Evolutionary conservation across 192 early-diverging fungal genomes (phyloP), one percentile per base, ranked within the genome.

Genomic region (Coemansia sp.): DNA sequence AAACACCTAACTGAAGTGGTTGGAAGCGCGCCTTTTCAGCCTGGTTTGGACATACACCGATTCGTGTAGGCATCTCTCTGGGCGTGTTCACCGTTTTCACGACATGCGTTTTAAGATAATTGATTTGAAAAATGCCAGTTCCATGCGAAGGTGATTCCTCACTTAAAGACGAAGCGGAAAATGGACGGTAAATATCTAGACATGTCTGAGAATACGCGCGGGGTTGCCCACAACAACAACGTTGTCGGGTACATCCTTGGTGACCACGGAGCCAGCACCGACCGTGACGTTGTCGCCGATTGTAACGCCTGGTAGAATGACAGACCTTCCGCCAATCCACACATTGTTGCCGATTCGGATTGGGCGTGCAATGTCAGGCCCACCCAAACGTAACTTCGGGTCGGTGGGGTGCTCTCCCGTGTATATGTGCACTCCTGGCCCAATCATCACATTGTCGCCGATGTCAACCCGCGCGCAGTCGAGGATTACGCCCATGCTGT

Each of bases 221-320:
- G 96, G 96, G 61, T 92, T 96, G 3, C 96, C 96, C 0, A 79
- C 90, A 22, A 95, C 94, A 11, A 95, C 83, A 1, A 87, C 84
- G 53, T 91, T 84, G 7, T 87, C 65, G 7, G 88, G 88, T 0
- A 98, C 90, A 57, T 94, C 88, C 71, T 92, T 94, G 17, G 92
- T 96, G 19, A 98, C 95, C 6, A 98, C 89, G 23, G 88, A 76
- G 1, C 94, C 95, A 10, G 93, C 96, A 9, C 86, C 91, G 49
- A 92, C 43, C 0, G 87, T 89, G 9, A 75, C 79, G 25, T 91
- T 87, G 60, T 93, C 75, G 6, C 96, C 96, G 64, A 98, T 90
- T 0, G 90, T 95, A 7, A 97, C 87, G 38, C 96, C 96, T 11
- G 92, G 89, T 70, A 89, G 79, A 42, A 98, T 87, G 8, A 90